Base-by-base conservation (phyloP, 2,329 filamentous ascomycete species). In the Fusarium miscanthi region DNA sequence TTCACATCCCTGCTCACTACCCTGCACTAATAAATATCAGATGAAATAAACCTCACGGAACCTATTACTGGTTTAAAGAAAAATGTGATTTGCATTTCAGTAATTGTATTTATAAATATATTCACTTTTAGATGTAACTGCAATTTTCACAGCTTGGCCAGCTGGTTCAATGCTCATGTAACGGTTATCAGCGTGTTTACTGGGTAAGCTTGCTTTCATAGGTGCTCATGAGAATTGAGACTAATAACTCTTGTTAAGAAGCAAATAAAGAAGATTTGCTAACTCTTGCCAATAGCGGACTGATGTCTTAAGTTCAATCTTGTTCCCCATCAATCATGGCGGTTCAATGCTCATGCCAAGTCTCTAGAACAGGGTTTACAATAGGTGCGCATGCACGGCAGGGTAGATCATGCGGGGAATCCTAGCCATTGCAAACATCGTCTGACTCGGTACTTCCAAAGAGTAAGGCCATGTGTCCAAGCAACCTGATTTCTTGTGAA, bases 231-330 rank as follows among this genome's bases (percentile, higher is more conserved):
- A 30, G 31, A 33, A 13, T 1, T 12, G 13, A 41, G 8, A 41
- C 8, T 6, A 16, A 8, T 10, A 5, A 10, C 21, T 14, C 0
- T 11, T 30, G 10, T 11, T 9, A 8, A 16, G 3, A 16, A 46
- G 9, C 0, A 9, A 30, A 4, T 7, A 6, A 48, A 12, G 3
- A n/a, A 12, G 0, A 3, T 6, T 9, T 3, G 2, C 13, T 2
- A 2, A 11, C 6, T 30, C 2, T 48, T 12, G 0, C 13, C 4
- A 46, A 30, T 8, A 2, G 13, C 2, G 11, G 2, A 8, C 1
- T n/a, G 3, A 21, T 11, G 8, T n/a, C 6, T 30, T n/a, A 6
- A 8, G 13, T 16, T n/a, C 4, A 48, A n/a, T 16, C 4, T 10
- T 43, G 8, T 31, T 17, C 3, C 7, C 8, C 2, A 13, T 25